Conservation (phyloP, 768 basidiomycete genomes). For the Xerocomellus chrysenteron region DNA sequence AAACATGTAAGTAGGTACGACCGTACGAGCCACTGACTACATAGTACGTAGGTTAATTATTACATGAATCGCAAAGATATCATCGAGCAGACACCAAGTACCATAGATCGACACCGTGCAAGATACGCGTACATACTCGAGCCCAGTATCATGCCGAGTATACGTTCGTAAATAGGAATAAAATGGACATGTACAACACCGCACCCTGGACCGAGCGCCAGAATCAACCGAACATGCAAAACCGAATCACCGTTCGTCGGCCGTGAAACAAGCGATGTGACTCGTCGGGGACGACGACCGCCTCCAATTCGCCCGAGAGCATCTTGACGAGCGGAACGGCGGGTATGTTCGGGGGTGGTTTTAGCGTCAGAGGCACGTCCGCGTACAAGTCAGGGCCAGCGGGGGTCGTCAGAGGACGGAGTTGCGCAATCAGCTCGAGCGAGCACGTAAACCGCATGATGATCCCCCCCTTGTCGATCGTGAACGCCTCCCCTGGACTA, state of each 20-base stretch:
- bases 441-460: constrained; percentile 25
- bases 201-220: not conserved
- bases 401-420: constrained; percentile 5
- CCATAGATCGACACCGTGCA: too few relatives aligned
- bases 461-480: constrained; percentile 21
- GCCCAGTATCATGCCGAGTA: too few relatives aligned
- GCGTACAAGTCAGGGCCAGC: not conserved
- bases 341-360: not conserved
- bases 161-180: too few relatives aligned
- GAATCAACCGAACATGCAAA: constrained; percentile 41
- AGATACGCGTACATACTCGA: too few relatives aligned
- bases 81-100: too few relatives aligned
- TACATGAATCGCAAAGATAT: too few relatives aligned
- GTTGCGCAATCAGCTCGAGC: constrained; percentile 21
- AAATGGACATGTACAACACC: not conserved
- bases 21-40: too few relatives aligned
- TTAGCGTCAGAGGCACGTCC: not conserved
- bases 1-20: too few relatives aligned
- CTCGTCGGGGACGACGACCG: constrained; percentile 50
- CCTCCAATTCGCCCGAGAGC: constrained; percentile 57
- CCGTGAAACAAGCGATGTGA: constrained; percentile 55
- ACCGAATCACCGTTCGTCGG: constrained; percentile 51
- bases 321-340: constrained; percentile 31
- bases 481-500: constrained; percentile 21
- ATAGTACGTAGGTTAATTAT: too few relatives aligned